Base-by-base conservation (phyloP, 306 rosid genomes). In the Acmispon strigosus region DNA sequence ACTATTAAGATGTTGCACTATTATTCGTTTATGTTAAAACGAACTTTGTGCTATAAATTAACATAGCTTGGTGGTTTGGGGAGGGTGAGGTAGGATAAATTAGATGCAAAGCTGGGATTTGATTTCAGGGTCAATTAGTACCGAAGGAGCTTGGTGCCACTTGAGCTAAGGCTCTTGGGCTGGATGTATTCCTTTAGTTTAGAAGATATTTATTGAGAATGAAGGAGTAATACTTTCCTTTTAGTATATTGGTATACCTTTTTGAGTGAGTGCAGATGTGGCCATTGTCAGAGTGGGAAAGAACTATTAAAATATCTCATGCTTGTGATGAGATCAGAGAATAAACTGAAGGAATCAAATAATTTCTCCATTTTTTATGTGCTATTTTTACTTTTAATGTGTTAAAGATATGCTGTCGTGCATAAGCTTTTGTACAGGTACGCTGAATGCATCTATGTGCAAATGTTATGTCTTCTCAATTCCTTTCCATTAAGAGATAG, bases 121-220 rank as follows among this genome's bases (percentile, higher is more conserved):
- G 16, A 14, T 72, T 13, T 34, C 11, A 3, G 15, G 51, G 55
- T 17, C 58, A 37, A 72, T 20, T 14, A 48, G 68, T 47, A 19
- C 32, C 39, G 7, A 42, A n/a, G 65, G 43, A 65, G 19, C 20
- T 66, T 61, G 32, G 16, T 61, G 16, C 32, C 24, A 10, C 17
- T 17, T 62, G 49, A 49, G 45, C 18, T 20, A 6, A 66, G 34
- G 59, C 59, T 49, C 1, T 49, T 49, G 10, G 42, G 42, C 12
- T 72, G 45, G 64, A 66, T 48, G 17, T 29, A 29, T 56, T 77
- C 17, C 15, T 56, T 36, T 59, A 24, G 10, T 60, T 72, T 59
- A 32, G 71, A 59, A 50, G 66, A 59, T 14, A 7, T 37, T 12
- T 53, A 18, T 27, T 50, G 65, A 49, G 50, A 55, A 41, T 18